A percentile compares a stretch with the other conserved stretches of the same genome.
Conservation (phyloP, 352 stramenopile genomes). For the Blastocystis sp. region DNA sequence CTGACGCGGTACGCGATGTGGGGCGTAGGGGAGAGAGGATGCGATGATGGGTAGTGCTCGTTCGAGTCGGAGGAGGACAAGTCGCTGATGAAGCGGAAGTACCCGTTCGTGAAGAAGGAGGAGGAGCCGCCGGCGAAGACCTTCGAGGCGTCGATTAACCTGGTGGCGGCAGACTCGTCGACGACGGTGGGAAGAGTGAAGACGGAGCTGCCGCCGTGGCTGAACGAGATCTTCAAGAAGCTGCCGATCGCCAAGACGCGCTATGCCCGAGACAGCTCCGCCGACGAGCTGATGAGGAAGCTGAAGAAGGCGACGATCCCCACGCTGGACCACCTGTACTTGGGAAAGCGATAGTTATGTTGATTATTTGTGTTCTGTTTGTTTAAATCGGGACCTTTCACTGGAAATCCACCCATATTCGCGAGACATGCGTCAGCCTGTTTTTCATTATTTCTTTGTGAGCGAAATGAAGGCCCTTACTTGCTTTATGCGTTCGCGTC, state of each 20-base stretch:
- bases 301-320: constrained; percentile 34
- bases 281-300: constrained; percentile 12
- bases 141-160: neutral
- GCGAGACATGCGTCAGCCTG: neutral
- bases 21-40: neutral
- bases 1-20: constrained; percentile 37
- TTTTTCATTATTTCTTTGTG: constrained; percentile 33
- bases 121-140: neutral
- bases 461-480: constrained; percentile 34
- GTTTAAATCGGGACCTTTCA: neutral
- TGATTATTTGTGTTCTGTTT: constrained; percentile 16
- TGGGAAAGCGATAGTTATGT: neutral
- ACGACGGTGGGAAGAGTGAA: neutral
- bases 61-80: constrained; percentile 30
- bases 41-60: constrained; percentile 9
- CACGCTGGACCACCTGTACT: neutral
- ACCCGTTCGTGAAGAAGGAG: constrained; percentile 32
- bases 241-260: constrained; percentile 32
- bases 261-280: constrained; percentile 9
- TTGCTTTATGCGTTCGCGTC: neutral
- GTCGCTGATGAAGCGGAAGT: constrained; percentile 37
- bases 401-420: neutral
- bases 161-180: neutral
- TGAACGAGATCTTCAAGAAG: constrained; percentile 29
- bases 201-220: constrained; percentile 15